These are phyloP conservation scores for Crucihimalaya himalaica DNA, from an alignment of 345 rosid species.

Conservation along the genomic window DNA sequence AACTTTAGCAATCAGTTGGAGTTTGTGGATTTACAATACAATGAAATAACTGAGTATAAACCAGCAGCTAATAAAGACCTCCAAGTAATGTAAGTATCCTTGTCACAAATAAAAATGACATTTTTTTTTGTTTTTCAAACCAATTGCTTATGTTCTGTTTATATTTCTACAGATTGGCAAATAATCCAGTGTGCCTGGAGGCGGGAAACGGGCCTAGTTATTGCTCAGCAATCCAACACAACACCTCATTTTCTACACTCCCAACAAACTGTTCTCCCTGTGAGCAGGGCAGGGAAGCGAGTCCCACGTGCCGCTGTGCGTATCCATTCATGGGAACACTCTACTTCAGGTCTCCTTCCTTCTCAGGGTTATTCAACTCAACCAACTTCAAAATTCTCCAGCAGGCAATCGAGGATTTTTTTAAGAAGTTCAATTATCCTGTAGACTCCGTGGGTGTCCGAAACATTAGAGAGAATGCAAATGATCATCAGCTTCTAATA, in stretches of 20 bases:
- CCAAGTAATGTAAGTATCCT: slow-evolving; percentile 55
- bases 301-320: slow-evolving; percentile 67
- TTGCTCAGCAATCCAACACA: slow-evolving; percentile 44
- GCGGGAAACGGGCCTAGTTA: slow-evolving; percentile 35
- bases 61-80: slow-evolving; percentile 9
- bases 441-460: slow-evolving; percentile 65
- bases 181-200: slow-evolving; percentile 65
- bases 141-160: not conserved
- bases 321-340: slow-evolving; percentile 67
- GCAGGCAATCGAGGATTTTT: slow-evolving; percentile 31
- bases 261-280: slow-evolving; percentile 52
- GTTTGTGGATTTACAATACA: slow-evolving; percentile 57
- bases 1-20: slow-evolving; percentile 48
- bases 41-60: slow-evolving; percentile 43
- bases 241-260: slow-evolving; percentile 46
- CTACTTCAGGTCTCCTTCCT: slow-evolving; percentile 62
- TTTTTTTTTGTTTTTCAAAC: too few species aligned
- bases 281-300: slow-evolving; percentile 43
- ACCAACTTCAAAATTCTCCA: slow-evolving; percentile 46
- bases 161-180: slow-evolving; percentile 57
- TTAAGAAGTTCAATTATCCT: slow-evolving; percentile 46
- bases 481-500: slow-evolving; percentile 48
- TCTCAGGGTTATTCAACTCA: slow-evolving; percentile 55
- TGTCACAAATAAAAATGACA: not conserved
- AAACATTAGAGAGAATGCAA: slow-evolving; percentile 53